Evolutionary conservation across 1,284 basidiomycete species (phyloP).

Genomic region (Ustilago esculenta): DNA sequence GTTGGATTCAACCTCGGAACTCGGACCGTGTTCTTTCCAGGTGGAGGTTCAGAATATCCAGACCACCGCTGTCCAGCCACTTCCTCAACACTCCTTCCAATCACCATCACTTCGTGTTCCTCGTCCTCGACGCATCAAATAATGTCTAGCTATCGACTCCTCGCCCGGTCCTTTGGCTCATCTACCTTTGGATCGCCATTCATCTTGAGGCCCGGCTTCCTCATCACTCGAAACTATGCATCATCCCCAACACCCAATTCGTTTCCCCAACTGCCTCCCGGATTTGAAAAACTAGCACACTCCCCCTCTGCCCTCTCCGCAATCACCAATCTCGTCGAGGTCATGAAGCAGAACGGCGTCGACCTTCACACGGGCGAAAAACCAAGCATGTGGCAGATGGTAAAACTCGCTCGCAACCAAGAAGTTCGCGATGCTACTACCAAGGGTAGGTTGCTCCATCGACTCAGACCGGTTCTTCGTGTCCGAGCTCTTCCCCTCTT

Average conservation of each 20-base stretch:
- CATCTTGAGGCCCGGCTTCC: background rate
- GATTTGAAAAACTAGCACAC: constrained; percentile 57
- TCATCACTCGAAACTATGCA: constrained; percentile 11
- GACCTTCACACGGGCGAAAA: constrained; percentile 51
- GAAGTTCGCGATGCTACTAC: constrained; percentile 52
- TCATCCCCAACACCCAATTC: constrained; percentile 34
- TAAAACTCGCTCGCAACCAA: constrained; percentile 48
- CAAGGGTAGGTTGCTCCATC: constrained; percentile 46
- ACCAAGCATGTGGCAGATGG: constrained; percentile 54
- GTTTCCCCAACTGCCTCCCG: constrained; percentile 48
- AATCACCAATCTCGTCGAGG: constrained; percentile 48
- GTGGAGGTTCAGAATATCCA: constrained; percentile 5
- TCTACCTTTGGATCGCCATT: too few species aligned
- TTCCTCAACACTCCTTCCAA: background rate
- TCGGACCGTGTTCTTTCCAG: background rate
- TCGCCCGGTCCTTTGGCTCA: too few species aligned
- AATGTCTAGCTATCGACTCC: constrained; percentile 10
- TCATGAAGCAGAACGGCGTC: constrained; percentile 56
- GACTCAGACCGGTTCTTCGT: too few species aligned
- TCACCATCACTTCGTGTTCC: background rate
- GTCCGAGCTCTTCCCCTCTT: too few species aligned
- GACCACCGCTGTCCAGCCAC: too few species aligned
- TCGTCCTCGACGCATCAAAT: background rate
- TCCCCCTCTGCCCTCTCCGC: constrained; percentile 50
- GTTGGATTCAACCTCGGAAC: background rate